Evolutionary conservation across 2,329 filamentous ascomycete genomes (phyloP).

Genomic region (Lasiodiplodia theobromae): DNA sequence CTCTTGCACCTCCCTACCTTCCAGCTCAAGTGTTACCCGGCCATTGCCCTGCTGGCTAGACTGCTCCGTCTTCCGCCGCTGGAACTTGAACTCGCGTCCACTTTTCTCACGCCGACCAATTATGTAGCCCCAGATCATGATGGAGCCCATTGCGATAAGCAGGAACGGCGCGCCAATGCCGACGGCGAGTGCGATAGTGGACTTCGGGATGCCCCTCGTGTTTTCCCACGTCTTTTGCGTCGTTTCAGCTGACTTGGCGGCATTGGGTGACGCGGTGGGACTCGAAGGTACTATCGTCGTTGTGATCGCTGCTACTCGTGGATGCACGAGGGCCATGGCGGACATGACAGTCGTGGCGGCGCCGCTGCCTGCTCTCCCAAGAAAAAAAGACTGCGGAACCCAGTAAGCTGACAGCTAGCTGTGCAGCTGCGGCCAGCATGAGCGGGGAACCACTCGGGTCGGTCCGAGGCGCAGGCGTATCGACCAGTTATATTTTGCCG

Average conservation of each 20-base stretch:
- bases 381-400: neutral
- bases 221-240: too few relatives aligned
- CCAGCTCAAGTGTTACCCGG: neutral
- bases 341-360: too few relatives aligned
- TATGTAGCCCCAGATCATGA: neutral
- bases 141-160: neutral
- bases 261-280: too few relatives aligned
- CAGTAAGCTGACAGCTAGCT: neutral
- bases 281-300: too few relatives aligned
- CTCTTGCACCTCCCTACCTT: neutral
- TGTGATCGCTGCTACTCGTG: too few relatives aligned
- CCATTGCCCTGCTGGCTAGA: neutral
- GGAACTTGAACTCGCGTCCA: neutral
- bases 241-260: too few relatives aligned
- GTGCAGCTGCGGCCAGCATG: neutral
- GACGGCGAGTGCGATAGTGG: neutral
- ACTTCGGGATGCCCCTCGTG: neutral
- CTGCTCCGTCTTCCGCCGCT: neutral
- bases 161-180: neutral
- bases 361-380: neutral
- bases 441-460: neutral
- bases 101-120: neutral
- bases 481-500: neutral
- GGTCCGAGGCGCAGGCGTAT: neutral
- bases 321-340: too few relatives aligned